These are phyloP conservation scores for Monilinia fructicola DNA, from an alignment of 2,329 filamentous ascomycete species.

Conservation along the genomic window DNA sequence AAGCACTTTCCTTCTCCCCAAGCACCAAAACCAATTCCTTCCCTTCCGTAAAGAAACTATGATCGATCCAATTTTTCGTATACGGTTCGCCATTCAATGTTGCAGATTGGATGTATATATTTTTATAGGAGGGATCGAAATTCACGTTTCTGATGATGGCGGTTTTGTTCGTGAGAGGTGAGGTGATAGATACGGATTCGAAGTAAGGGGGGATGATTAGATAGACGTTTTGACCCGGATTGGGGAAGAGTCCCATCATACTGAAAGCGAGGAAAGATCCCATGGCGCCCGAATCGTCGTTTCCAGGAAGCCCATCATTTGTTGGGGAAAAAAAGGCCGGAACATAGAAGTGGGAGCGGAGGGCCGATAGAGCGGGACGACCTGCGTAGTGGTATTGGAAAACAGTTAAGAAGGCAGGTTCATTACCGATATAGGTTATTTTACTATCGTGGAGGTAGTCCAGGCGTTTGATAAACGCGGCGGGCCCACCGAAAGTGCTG, in stretches of 20 bases:
- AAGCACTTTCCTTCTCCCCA: constrained; percentile 59
- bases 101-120: constrained; percentile 64
- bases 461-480: constrained; percentile 58
- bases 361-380: constrained; percentile 49
- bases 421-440: constrained; percentile 66
- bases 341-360: constrained; percentile 61
- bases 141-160: constrained; percentile 60
- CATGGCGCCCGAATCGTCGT: constrained; percentile 70
- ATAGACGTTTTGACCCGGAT: constrained; percentile 68
- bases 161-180: constrained; percentile 56
- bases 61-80: constrained; percentile 65
- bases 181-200: constrained; percentile 56
- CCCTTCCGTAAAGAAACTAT: constrained; percentile 66
- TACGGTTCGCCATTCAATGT: constrained; percentile 61
- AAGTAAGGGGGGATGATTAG: constrained; percentile 70
- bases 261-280: constrained; percentile 38
- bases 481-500: constrained; percentile 57
- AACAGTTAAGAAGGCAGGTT: constrained; percentile 62
- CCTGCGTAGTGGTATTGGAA: constrained; percentile 72
- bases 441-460: constrained; percentile 62
- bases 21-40: constrained; percentile 62
- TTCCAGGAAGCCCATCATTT: constrained; percentile 62
- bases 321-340: constrained; percentile 61
- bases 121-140: constrained; percentile 58
- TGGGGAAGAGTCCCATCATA: constrained; percentile 57